Evolutionary conservation across 192 early-diverging fungal genomes (phyloP), one percentile per base, ranked within the genome.

Genomic region (Coemansia sp.): DNA sequence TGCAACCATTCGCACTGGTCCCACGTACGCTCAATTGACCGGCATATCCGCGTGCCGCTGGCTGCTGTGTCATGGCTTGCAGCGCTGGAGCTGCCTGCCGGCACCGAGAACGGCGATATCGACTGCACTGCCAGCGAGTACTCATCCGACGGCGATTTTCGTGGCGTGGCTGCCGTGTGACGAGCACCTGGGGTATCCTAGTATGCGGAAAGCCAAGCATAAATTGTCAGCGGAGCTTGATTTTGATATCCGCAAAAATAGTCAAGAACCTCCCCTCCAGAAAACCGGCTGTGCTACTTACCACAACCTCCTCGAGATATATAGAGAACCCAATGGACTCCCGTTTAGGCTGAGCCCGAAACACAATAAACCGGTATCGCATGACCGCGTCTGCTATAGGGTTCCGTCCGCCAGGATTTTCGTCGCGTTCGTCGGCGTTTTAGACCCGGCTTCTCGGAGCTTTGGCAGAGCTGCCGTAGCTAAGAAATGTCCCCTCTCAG

Each of bases 361-460:
- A 75, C 32, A 75, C 72, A 30, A 75, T 68, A 54, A 64, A 75
- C 46, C 72, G 72, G 52, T 64, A 75, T 29, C 72, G 65, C 72
- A 75, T 75, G n/a, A 15, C n/a, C 6, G 36, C 36, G 36, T 15
- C 36, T 39, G 36, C 36, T 39, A 12, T 12, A 15, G 28, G 28
- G 28, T 29, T 29, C 8, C 3, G 3, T 39, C 7, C 6, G 15
- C 36, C 17, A 15, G 4, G 36, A 39, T 39, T 15, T 39, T 15
- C 36, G n/a, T 15, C 36, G n/a, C 36, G 14, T 39, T 12, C 36
- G 36, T 39, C 36, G n/a, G 36, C 36, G 14, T 39, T n/a, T n/a
- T n/a, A n/a, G n/a, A n/a, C n/a, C n/a, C n/a, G n/a, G n/a, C n/a
- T n/a, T n/a, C n/a, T n/a, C n/a, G n/a, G n/a, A n/a, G n/a, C n/a